These are phyloP conservation scores for Peribolospora kevripleyi DNA, from an alignment of 768 basidiomycete genomes.

Conservation along the genomic window DNA sequence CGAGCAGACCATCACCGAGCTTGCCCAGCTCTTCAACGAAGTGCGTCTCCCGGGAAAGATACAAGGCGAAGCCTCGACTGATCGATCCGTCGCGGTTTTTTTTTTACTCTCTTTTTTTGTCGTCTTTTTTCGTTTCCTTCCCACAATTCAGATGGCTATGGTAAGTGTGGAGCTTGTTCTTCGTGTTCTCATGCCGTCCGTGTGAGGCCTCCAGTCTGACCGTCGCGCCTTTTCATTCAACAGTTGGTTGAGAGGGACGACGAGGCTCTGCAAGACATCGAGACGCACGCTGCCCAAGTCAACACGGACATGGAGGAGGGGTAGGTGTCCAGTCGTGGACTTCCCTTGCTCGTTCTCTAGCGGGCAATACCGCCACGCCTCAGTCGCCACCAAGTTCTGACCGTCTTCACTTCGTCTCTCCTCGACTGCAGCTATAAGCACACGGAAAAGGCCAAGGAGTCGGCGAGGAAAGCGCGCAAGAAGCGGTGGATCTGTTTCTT, in stretches of 20 bases:
- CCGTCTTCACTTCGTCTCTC: too few species aligned
- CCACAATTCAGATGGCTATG: constrained; percentile 37
- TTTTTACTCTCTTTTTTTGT: background rate
- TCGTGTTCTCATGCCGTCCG: too few species aligned
- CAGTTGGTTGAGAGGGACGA: constrained; percentile 24
- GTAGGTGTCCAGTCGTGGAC: constrained; percentile 23
- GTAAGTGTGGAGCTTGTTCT: constrained; percentile 36
- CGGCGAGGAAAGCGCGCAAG: constrained; percentile 67
- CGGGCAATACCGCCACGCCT: background rate
- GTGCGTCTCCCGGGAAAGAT: constrained; percentile 19
- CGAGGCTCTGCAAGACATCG: constrained; percentile 39
- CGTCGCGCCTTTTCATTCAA: too few species aligned
- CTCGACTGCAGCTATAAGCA: constrained; percentile 36
- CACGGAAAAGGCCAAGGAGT: constrained; percentile 62
- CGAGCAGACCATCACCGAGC: constrained; percentile 63
- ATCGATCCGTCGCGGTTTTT: background rate
- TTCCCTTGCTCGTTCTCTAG: background rate
- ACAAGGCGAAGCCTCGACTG: background rate
- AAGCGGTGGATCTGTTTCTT: constrained; percentile 96
- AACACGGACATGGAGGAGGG: constrained; percentile 45
- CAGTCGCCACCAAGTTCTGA: background rate
- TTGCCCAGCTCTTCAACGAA: constrained; percentile 69
- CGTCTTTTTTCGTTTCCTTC: background rate
- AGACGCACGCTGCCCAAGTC: constrained; percentile 37
- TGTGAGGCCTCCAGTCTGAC: too few species aligned